These are phyloP conservation scores for Adansonia grandidieri DNA, from an alignment of 441 rosid genomes.

Conservation along the genomic window DNA sequence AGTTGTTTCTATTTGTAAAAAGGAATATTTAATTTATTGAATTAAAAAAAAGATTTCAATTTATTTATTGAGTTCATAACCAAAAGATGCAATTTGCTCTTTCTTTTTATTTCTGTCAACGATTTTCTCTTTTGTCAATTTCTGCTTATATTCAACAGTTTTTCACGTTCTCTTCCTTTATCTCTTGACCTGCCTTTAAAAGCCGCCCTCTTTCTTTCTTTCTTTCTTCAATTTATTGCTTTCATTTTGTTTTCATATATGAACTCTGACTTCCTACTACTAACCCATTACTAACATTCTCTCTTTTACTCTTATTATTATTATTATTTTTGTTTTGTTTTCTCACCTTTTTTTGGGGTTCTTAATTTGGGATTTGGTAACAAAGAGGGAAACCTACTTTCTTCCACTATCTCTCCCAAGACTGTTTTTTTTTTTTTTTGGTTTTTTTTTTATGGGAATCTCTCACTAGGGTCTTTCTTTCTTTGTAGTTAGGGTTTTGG, in stretches of 20 bases:
- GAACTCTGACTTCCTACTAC: neutral
- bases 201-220: neutral
- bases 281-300: neutral
- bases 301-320: neutral
- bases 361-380: neutral
- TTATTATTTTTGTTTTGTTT: neutral
- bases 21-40: no score
- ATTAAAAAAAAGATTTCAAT: no score
- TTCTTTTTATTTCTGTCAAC: slow-evolving; percentile 17
- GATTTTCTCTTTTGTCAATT: slow-evolving; percentile 26
- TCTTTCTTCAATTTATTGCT: neutral
- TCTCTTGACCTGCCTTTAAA: neutral
- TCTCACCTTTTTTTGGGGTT: neutral
- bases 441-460: neutral
- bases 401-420: neutral
- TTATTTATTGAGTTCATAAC: neutral
- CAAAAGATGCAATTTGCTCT: neutral
- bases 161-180: neutral
- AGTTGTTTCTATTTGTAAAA: no score
- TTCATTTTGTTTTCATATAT: neutral
- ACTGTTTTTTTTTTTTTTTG: neutral
- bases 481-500: slow-evolving; percentile 38
- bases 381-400: neutral
- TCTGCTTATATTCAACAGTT: slow-evolving; percentile 14
- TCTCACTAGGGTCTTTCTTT: slow-evolving; percentile 24